Evolutionary conservation across 768 basidiomycete genomes (phyloP).

Genomic region (Tulasnella sp.): DNA sequence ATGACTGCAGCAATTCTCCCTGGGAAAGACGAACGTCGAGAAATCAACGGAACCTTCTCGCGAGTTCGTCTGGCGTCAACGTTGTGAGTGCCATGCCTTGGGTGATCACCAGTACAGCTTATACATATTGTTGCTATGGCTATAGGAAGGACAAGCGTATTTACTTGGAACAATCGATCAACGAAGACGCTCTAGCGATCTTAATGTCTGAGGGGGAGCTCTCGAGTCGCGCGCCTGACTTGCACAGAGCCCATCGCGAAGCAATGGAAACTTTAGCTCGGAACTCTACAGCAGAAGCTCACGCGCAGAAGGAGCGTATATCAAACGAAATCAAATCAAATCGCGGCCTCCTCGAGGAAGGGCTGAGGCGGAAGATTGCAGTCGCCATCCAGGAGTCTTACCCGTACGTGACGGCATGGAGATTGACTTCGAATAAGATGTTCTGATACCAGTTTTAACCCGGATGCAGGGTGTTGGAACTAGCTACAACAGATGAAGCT

Average conservation of each 20-base stretch:
- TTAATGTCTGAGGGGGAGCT: conserved; percentile 27
- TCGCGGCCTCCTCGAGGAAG: too few relatives aligned
- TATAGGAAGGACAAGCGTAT: not conserved
- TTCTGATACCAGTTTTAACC: too few relatives aligned
- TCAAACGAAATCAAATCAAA: too few relatives aligned
- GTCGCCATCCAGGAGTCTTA: too few relatives aligned
- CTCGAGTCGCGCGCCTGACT: conserved; percentile 21
- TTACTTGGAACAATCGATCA: not conserved
- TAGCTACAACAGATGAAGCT: too few relatives aligned
- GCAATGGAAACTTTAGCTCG: not conserved
- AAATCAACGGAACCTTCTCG: not conserved
- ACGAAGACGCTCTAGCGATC: conserved; percentile 23
- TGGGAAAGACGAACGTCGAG: not conserved
- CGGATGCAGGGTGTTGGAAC: too few relatives aligned
- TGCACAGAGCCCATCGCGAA: conserved; percentile 24
- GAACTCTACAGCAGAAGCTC: too few relatives aligned
- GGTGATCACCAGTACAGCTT: not conserved
- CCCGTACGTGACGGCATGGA: too few relatives aligned
- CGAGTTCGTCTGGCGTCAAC: not conserved
- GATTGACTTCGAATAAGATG: too few relatives aligned
- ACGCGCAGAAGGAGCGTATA: too few relatives aligned
- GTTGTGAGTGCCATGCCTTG: not conserved
- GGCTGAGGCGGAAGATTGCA: too few relatives aligned
- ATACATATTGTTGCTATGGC: not conserved
- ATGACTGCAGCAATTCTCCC: conserved; percentile 27